Percentiles rank a stretch among this genome's conserved stretches.
Evolutionary conservation across 345 rosid genomes (phyloP).

Genomic region (Lepidium africanum): DNA sequence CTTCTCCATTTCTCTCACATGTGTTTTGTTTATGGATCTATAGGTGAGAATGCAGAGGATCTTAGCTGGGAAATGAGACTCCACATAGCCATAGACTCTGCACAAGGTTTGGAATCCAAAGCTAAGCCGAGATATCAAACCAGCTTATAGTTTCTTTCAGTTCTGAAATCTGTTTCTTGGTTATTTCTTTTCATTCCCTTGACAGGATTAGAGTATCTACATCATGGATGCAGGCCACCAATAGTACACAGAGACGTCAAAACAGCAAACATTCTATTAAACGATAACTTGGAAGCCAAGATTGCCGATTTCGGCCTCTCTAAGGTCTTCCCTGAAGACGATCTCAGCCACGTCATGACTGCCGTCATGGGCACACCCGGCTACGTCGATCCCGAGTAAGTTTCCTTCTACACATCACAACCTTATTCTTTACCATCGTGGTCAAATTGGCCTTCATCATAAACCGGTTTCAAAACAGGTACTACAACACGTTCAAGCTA

Average conservation of each 20-base stretch:
- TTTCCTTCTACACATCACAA: not conserved
- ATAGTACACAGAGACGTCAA: conserved; percentile 34
- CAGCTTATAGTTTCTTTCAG: not conserved
- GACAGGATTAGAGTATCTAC: conserved; percentile 30
- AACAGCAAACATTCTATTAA: conserved; percentile 29
- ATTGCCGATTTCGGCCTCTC: conserved; percentile 46
- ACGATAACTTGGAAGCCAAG: conserved; percentile 41
- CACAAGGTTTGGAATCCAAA: conserved; percentile 38
- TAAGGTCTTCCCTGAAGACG: conserved; percentile 31
- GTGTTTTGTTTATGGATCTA: not conserved
- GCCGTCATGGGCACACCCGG: conserved; percentile 38
- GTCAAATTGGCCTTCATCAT: not conserved
- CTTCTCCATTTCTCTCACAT: not conserved
- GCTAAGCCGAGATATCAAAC: not conserved
- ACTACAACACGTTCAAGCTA: conserved; percentile 32
- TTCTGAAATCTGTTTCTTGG: not conserved
- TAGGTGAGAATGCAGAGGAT: conserved; percentile 25
- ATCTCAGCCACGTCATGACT: conserved; percentile 30
- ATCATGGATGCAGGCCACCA: conserved; percentile 33
- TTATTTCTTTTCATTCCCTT: not conserved
- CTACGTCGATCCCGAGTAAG: conserved; percentile 32
- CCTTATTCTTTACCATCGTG: not conserved
- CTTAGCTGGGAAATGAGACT: conserved; percentile 54
- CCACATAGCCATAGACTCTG: conserved; percentile 47
- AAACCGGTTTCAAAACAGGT: conserved; percentile 1